Conservation (phyloP, 441 rosid genomes). For the Manihot esculenta region DNA sequence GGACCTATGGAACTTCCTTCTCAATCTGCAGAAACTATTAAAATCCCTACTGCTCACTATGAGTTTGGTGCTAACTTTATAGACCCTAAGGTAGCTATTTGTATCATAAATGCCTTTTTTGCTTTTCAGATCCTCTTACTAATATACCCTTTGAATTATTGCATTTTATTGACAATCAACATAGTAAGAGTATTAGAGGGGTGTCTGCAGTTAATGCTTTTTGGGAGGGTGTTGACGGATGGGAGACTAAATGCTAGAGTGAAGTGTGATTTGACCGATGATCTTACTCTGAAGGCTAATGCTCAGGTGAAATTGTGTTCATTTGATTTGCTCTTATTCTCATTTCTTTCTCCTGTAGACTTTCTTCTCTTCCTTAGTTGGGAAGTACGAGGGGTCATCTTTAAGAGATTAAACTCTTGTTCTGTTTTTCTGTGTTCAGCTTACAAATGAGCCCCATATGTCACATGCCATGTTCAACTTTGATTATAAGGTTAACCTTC, state of each 20-base stretch:
- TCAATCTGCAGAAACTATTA: conserved; percentile 73
- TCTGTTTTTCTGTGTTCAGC: conserved; percentile 44
- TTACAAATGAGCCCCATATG: conserved; percentile 77
- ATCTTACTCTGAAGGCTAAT: conserved; percentile 69
- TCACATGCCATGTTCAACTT: conserved; percentile 88
- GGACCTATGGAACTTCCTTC: conserved; percentile 91
- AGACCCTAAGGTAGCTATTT: conserved; percentile 60
- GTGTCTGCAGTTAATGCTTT: conserved; percentile 67
- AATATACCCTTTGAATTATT: conserved; percentile 2
- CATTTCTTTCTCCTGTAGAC: not conserved
- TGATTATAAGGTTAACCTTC: conserved; percentile 73
- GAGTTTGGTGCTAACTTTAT: conserved; percentile 89
- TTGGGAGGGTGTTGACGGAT: conserved; percentile 87
- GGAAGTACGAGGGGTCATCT: not conserved
- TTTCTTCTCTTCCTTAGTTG: not conserved
- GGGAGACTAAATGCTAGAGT: conserved; percentile 90
- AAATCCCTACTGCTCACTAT: conserved; percentile 84
- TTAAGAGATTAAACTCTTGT: conserved; percentile 13
- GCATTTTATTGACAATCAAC: conserved; percentile 11
- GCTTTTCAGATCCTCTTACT: conserved; percentile 2
- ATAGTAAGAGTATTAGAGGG: conserved; percentile 16
- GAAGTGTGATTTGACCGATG: conserved; percentile 81
- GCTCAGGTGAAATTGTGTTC: conserved; percentile 53
- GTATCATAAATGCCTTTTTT: not conserved
- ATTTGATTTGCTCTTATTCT: not conserved